A percentile compares a stretch with the other conserved stretches of the same genome.
Evolutionary conservation across 169 alveolate genomes (phyloP).

Genomic region (Perkinsus marinus): DNA sequence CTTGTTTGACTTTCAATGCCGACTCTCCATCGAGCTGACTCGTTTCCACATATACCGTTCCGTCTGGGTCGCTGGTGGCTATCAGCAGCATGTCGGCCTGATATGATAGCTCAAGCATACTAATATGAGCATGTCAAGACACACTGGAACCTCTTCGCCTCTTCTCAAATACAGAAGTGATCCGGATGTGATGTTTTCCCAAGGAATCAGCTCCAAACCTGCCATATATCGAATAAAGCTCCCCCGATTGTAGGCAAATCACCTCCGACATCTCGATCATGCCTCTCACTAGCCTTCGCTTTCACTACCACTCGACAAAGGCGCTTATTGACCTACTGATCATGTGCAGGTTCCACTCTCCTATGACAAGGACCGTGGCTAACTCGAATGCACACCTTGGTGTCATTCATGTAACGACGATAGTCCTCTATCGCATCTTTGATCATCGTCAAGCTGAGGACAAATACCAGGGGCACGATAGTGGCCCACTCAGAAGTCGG

Average conservation of each 20-base stretch:
- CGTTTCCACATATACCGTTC: constrained; percentile 46
- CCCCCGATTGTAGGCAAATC: too few species aligned
- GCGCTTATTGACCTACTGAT: too few species aligned
- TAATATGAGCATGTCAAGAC: too few species aligned
- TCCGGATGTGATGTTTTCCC: constrained; percentile 24
- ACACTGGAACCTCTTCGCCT: constrained; percentile 35
- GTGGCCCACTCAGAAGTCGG: constrained; percentile 27
- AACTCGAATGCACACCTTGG: constrained; percentile 4
- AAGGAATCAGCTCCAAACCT: background rate
- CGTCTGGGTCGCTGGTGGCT: constrained; percentile 18
- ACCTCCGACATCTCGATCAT: too few species aligned
- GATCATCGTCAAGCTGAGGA: constrained; percentile 44
- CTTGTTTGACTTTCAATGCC: constrained; percentile 20
- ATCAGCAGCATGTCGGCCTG: constrained; percentile 40
- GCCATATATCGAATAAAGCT: too few species aligned
- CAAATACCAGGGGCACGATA: constrained; percentile 36
- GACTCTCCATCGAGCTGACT: constrained; percentile 56
- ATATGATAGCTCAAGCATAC: too few species aligned
- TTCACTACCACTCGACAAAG: too few species aligned
- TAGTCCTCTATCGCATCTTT: constrained; percentile 52
- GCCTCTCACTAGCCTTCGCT: too few species aligned
- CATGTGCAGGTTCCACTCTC: too few species aligned
- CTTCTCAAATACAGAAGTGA: constrained; percentile 12
- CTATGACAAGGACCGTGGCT: too few species aligned
- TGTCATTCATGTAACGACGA: constrained; percentile 35